Evolutionary conservation across 2,329 filamentous ascomycete genomes (phyloP), one percentile per base, ranked within the genome.

Genomic region (Lasiodiplodia citricola): DNA sequence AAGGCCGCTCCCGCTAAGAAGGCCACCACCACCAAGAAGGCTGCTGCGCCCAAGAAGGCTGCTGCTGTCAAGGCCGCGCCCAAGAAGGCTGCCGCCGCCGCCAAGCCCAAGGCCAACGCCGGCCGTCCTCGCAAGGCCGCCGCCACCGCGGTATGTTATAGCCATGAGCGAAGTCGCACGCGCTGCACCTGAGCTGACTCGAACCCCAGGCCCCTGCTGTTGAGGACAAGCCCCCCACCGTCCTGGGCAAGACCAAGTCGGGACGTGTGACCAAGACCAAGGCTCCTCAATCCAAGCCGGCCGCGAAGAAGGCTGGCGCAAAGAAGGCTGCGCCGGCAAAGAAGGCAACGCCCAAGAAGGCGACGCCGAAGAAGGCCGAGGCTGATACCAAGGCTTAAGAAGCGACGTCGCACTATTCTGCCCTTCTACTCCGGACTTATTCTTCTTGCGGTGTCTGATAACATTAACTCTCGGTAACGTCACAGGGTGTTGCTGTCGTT

Each of bases 241-340:
- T 91, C 60, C 83, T 94, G 65, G 88, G 87, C 79, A 94, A 92
- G 88, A 94, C 93, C 80, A 96, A 96, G 88, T 90, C 92, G 66
- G 93, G 93, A 60, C 91, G 93, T 74, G 91, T 96, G 75, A 88
- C 91, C 75, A 96, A 96, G 88, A 84, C 86, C 28, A 83, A 85
- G 47, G 82, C 84, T 68, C 84, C 85, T 60, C 79, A 82, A 41
- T 78, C 80, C 14, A 71, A 68, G 69, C 35, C 67, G 16, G 71
- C 72, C 18, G 64, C 70, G 47, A 75, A 75, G 71, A 74, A 75
- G 70, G 73, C 72, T n/a, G 71, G 71, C 57, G 62, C 74, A 52
- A 74, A 78, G 77, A 84, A 84, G 78, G 78, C 80, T 11, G 76
- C 80, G 4, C 75, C 84, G 14, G 68, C 75, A 28, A 78, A 79